Conservation (phyloP, 2,329 filamentous ascomycete genomes). For the Knoxdaviesia capensis region DNA sequence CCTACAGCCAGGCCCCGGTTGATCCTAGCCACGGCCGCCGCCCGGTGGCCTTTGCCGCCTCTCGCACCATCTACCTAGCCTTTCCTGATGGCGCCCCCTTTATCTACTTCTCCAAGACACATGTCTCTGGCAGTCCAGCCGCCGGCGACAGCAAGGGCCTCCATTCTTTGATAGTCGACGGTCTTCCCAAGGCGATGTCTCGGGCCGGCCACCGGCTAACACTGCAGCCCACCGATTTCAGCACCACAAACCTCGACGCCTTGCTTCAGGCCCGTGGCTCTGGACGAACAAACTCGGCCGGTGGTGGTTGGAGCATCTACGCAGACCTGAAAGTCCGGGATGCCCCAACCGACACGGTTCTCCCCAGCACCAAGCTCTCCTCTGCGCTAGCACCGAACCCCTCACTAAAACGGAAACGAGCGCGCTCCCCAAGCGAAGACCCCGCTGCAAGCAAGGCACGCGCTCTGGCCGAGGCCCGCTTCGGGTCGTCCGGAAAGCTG, state of each 20-base stretch:
- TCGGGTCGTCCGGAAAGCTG: constrained; percentile 38
- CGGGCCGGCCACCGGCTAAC: constrained; percentile 52
- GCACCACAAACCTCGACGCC: constrained; percentile 50
- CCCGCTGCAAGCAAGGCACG: constrained; percentile 4
- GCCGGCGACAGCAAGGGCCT: constrained; percentile 39
- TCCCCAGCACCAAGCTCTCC: constrained; percentile 15
- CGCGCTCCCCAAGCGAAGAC: neutral
- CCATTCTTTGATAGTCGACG: constrained; percentile 51
- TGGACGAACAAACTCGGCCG: constrained; percentile 48
- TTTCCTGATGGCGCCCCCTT: constrained; percentile 66
- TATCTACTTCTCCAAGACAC: constrained; percentile 43
- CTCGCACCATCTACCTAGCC: constrained; percentile 57
- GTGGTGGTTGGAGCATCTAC: constrained; percentile 66
- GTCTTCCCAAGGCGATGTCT: constrained; percentile 67
- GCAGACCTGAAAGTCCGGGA: constrained; percentile 36
- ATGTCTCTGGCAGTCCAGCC: constrained; percentile 19
- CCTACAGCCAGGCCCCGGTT: constrained; percentile 27
- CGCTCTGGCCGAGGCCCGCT: constrained; percentile 40
- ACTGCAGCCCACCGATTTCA: constrained; percentile 45
- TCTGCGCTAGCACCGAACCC: constrained; percentile 10
- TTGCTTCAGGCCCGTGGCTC: constrained; percentile 50
- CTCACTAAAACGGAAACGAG: constrained; percentile 8
- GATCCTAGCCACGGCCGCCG: constrained; percentile 9
- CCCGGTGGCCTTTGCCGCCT: constrained; percentile 35
- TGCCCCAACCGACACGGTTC: constrained; percentile 31